phyloP scores from a whole-genome alignment of 208 protist species.

The Acanthamoeba lenticulata region DNA sequence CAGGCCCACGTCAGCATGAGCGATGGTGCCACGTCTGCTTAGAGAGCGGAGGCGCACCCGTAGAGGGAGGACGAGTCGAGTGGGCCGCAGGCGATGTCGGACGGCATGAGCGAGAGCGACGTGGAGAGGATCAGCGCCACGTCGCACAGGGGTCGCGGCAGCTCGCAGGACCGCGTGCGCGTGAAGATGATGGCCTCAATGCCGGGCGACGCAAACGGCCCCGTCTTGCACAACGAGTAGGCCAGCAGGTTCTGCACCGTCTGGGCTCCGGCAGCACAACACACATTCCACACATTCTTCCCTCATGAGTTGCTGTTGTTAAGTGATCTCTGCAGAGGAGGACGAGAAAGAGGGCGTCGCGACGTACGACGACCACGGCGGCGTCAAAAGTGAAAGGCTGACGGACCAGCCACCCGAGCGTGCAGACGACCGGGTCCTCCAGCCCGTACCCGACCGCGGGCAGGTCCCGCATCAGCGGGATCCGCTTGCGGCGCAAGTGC shows the following conservation, averaged over 20 bases:
- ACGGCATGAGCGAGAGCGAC: neutral
- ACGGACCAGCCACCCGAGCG: neutral
- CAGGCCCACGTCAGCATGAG: too few relatives aligned
- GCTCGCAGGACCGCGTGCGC: neutral
- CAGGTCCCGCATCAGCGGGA: neutral
- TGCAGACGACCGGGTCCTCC: constrained; percentile 11
- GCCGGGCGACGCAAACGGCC: neutral
- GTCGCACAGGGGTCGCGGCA: neutral
- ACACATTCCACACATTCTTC: too few relatives aligned
- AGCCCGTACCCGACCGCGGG: neutral
- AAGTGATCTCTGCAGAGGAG: too few relatives aligned
- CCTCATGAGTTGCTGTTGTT: too few relatives aligned
- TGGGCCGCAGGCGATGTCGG: neutral
- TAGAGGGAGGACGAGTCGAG: neutral
- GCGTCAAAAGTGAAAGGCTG: constrained; percentile 10
- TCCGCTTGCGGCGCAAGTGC: neutral
- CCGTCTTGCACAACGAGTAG: neutral
- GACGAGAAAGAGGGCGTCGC: too few relatives aligned
- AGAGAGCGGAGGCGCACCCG: too few relatives aligned
- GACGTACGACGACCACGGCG: neutral
- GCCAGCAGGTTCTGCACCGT: neutral
- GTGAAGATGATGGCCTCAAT: neutral
- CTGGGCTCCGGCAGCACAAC: neutral
- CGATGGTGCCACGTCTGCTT: too few relatives aligned
- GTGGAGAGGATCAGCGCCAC: neutral